These are phyloP conservation scores for Fusarium sp. DNA, from an alignment of 2,329 filamentous ascomycete genomes.

Conservation along the genomic window DNA sequence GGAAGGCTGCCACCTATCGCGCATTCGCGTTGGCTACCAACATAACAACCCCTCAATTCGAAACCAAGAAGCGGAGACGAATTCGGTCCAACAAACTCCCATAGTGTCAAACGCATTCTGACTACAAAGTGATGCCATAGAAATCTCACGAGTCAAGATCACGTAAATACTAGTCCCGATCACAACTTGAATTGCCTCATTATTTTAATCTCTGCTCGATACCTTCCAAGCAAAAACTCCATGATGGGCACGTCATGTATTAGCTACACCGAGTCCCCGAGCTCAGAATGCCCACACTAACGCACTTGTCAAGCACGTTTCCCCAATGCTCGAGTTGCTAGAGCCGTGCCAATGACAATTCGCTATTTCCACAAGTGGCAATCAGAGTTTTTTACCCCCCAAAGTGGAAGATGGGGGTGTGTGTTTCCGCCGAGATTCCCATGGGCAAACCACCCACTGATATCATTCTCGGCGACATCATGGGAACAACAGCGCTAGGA, in stretches of 20 bases:
- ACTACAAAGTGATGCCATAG: background rate
- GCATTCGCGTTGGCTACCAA: background rate
- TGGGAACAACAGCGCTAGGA: conserved; percentile 6
- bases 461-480: conserved; percentile 30
- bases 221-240: background rate
- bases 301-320: background rate
- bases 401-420: background rate
- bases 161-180: background rate
- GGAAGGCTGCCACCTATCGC: background rate
- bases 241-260: background rate
- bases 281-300: background rate
- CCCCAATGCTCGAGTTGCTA: background rate
- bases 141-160: background rate
- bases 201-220: background rate
- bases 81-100: background rate
- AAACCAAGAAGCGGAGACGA: background rate
- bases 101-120: background rate
- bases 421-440: background rate
- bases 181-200: background rate
- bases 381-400: conserved; percentile 1
- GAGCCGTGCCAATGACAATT: conserved; percentile 27
- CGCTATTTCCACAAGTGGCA: background rate
- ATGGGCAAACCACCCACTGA: conserved; percentile 8
- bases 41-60: background rate
- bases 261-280: background rate